These are phyloP conservation scores for Trichomonas vaginalis DNA, from an alignment of 208 protist genomes.

Conservation along the genomic window DNA sequence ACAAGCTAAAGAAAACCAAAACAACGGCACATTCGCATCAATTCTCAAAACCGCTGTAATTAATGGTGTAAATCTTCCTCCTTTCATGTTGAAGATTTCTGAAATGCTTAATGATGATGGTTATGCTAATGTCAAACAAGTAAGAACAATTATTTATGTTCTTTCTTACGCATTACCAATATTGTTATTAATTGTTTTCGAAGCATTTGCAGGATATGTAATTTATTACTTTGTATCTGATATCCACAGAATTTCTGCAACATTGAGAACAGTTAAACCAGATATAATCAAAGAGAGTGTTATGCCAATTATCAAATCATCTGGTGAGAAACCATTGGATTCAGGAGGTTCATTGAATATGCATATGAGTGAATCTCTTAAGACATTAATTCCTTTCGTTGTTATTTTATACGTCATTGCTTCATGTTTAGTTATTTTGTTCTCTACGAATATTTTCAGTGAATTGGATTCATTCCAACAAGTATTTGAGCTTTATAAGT, in stretches of 20 bases:
- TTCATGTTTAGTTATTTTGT: not conserved
- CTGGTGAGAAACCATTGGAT: not conserved
- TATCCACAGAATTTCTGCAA: not conserved
- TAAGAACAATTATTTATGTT: not conserved
- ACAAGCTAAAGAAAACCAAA: not conserved
- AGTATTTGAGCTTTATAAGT: not conserved
- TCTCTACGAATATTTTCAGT: not conserved
- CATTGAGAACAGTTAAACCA: not conserved
- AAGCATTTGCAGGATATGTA: not conserved
- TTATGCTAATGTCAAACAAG: not conserved
- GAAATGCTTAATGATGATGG: not conserved
- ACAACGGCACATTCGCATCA: not conserved
- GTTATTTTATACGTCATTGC: not conserved
- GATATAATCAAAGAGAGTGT: not conserved
- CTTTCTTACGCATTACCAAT: not conserved
- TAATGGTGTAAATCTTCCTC: not conserved
- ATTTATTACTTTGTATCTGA: not conserved
- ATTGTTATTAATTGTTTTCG: not conserved
- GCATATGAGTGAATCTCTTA: not conserved
- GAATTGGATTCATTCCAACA: not conserved
- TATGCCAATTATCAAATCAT: not conserved
- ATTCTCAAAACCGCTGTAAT: not conserved
- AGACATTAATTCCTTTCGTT: not conserved
- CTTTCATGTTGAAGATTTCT: not conserved
- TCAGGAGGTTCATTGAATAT: not conserved